These are phyloP conservation scores for Coniochaeta sp. DNA, from an alignment of 2,329 filamentous ascomycete genomes.

Conservation along the genomic window DNA sequence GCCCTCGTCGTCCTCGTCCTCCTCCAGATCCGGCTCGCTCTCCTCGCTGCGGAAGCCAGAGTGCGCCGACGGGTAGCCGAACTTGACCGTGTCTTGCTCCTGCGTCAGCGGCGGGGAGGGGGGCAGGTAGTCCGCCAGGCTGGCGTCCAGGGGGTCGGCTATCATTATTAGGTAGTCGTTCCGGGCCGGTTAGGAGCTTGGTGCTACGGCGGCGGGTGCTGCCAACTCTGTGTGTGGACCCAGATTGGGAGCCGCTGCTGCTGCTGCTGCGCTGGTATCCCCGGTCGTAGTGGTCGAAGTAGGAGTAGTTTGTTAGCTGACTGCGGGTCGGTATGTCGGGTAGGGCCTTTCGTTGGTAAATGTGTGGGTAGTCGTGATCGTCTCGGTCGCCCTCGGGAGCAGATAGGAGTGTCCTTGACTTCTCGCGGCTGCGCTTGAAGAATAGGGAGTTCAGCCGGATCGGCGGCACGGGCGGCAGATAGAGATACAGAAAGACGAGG, in stretches of 20 bases:
- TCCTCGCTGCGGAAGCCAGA: constrained; percentile 34
- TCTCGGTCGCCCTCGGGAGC: not conserved
- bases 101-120: constrained; percentile 1
- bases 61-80: constrained; percentile 33
- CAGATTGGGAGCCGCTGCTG: not conserved
- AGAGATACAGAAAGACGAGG: constrained; percentile 44
- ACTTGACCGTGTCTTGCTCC: constrained; percentile 25
- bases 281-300: constrained; percentile 1
- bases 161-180: constrained; percentile 9
- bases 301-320: not conserved
- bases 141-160: constrained; percentile 16
- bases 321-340: constrained; percentile 1
- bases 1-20: constrained; percentile 28
- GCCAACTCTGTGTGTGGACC: not conserved
- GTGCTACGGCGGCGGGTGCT: not conserved
- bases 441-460: constrained; percentile 12
- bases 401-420: not conserved
- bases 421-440: constrained; percentile 13
- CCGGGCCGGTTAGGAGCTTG: not conserved
- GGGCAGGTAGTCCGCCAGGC: not conserved
- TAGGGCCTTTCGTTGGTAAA: not conserved
- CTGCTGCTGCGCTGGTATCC: not conserved
- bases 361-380: not conserved
- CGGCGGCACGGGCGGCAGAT: constrained; percentile 26
- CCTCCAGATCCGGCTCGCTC: constrained; percentile 24